Evolutionary conservation across 495 filamentous ascomycete species (phyloP), one percentile per base, ranked within the genome.

Genomic region (Penicillium egyptiacum): DNA sequence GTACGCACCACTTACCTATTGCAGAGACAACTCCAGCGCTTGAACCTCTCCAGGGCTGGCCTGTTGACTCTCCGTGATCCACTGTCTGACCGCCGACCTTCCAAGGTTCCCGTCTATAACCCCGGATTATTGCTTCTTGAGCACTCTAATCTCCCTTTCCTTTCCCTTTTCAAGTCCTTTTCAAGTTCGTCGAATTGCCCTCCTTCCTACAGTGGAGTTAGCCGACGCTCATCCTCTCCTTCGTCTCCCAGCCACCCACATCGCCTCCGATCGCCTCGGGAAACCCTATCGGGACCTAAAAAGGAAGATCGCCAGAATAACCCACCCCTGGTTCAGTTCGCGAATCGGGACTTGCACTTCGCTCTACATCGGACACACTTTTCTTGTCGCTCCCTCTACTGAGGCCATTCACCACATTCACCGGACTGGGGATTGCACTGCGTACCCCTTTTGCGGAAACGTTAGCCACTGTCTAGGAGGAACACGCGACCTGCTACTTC

Each of bases 71-170:
- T 6, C n/a, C 20, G 62, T 66, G 65, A 68, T 64, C 65, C 62
- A 70, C 67, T 31, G 10, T 26, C 17, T 48, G 45, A 68, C 67
- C 67, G 64, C 67, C 64, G 51, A 55, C 56, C 44, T 20, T 22
- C 26, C 26, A 28, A 28, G 26, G 26, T 28, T 28, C 33, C 26
- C 45, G 25, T 57, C 44, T 52, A 56, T 46, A 53, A 45, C 61
- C 61, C 61, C 61, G 28, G 61, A 65, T 59, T 55, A 46, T 25
- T 16, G 7, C 14, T 41, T 39, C 5, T 12, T 19, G 17, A 25
- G 5, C 42, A 2, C n/a, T 12, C 17, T 17, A 51, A 31, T 35
- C 12, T 4, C 17, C 7, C 35, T 3, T 17, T 30, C 17, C 43
- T 25, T 31, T 37, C 19, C 43, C 22, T 28, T 37, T 33, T 35